Percentiles rank a stretch among this genome's conserved stretches.
Conservation (phyloP, 1,139 yeast genomes). For the Arxiozyma bovina region DNA sequence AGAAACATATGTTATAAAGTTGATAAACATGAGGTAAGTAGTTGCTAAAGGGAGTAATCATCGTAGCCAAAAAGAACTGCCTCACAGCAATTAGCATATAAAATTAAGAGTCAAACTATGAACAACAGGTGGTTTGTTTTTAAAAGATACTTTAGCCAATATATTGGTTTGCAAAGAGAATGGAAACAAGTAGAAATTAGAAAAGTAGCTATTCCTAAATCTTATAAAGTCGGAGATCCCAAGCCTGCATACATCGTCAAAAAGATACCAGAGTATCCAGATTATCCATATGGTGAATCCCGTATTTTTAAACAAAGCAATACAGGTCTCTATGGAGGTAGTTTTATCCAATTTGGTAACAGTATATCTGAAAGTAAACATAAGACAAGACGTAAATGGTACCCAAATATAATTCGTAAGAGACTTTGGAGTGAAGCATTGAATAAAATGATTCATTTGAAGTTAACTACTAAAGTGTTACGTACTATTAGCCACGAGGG, state of each 20-base stretch:
- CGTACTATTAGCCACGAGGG: constrained; percentile 87
- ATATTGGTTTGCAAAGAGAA: constrained; percentile 18
- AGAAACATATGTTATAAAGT: too few relatives aligned
- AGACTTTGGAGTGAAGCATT: constrained; percentile 79
- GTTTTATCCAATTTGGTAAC: constrained; percentile 69
- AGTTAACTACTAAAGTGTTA: constrained; percentile 72
- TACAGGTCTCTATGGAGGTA: constrained; percentile 84
- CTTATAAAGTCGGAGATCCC: constrained; percentile 37
- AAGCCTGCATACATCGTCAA: constrained; percentile 44
- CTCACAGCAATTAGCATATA: neutral
- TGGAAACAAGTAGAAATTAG: constrained; percentile 37
- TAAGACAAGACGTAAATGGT: constrained; percentile 68
- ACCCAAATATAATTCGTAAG: constrained; percentile 70
- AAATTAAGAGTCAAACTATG: neutral
- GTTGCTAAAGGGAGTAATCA: neutral
- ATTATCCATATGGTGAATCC: constrained; percentile 76
- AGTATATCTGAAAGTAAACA: constrained; percentile 69
- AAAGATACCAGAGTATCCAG: constrained; percentile 49
- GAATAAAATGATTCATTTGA: constrained; percentile 44
- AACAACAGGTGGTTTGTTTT: neutral
- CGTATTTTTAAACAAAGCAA: constrained; percentile 73
- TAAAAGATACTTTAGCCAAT: neutral
- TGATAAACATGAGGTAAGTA: neutral
- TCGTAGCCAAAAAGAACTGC: neutral
- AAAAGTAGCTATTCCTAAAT: constrained; percentile 27